Base-by-base conservation (phyloP, 2,329 filamentous ascomycete species). In the Pseudopyrenochaeta lycopersici region DNA sequence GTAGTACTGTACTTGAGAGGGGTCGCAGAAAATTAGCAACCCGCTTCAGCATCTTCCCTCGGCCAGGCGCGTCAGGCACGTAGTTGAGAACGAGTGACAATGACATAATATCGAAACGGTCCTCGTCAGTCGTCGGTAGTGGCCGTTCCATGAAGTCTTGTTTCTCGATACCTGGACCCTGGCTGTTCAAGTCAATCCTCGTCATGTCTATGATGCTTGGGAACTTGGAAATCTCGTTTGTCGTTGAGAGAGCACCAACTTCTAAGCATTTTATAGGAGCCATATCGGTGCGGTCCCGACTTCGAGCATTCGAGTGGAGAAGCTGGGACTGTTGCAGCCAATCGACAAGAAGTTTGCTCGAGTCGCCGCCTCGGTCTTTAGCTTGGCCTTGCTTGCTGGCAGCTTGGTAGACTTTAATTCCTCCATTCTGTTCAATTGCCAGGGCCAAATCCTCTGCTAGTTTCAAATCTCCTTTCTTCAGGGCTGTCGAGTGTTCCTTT, bases 101-200 rank as follows among this genome's bases (percentile, higher is more conserved):
- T 44, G 92, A 97, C 67, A 99, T 89, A 46, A 98, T 85, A 72
- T 99, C 91, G 72, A 98, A 98, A 18, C 80, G 81, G 35, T 92
- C 87, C 0, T 78, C 74, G 5, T 84, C 79, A 18, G 82, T 71
- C 7, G 62, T 72, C 0, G 94, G 94, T 2, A 94, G 75, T 0
- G 92, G 90, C 21, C 92, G 84, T 63, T 91, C 79, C 93, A 99
- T 97, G 70, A 99, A 98, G 74, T 99, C 92, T 72, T 97, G 92
- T 74, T 96, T 87, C 52, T 88, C 72, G 62, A 99, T 99, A 0
- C 87, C 88, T 1, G 88, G 82, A 41, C 88, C 88, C 70, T 96
- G 92, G 54, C 92, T 95, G 76, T 96, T 90, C 50, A 99, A 79
- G 71, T 99, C 95, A 72, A 99, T 97, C 60, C 92, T 86, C 56